These are phyloP conservation scores for Vaccinium vitisidaea DNA, from an alignment of 148 eudicot species.

Conservation along the genomic window DNA sequence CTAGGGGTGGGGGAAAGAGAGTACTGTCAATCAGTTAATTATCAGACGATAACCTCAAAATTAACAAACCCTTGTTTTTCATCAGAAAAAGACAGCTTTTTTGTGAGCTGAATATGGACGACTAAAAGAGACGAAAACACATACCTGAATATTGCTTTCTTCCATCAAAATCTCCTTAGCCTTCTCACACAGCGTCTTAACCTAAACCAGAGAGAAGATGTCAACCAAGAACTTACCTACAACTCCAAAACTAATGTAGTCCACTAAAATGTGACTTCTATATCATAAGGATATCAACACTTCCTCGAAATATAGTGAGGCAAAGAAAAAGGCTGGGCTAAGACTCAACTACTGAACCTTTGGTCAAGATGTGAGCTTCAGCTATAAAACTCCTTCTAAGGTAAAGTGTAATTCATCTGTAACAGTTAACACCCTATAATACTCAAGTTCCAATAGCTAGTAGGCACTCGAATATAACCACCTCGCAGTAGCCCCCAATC, in stretches of 20 bases:
- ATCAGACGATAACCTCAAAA: neutral
- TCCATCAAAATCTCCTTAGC: constrained; percentile 94
- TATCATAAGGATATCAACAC: neutral
- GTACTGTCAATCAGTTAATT: neutral
- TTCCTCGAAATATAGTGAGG: neutral
- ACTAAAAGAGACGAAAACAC: constrained; percentile 5
- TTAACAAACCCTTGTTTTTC: neutral
- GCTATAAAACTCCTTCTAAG: neutral
- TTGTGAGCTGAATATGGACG: constrained; percentile 13
- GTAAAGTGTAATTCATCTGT: neutral
- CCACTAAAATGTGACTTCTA: neutral
- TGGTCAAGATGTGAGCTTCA: neutral
- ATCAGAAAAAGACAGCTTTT: constrained; percentile 9
- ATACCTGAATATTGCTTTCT: constrained; percentile 98
- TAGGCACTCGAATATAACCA: neutral
- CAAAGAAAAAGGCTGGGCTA: neutral
- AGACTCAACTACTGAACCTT: neutral
- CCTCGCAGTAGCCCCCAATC: neutral
- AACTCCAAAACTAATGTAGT: neutral
- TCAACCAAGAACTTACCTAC: neutral
- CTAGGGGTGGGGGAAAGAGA: neutral
- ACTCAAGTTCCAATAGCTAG: no score
- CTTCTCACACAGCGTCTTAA: constrained; percentile 75
- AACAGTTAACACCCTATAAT: no score
- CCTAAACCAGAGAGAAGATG: constrained; percentile 39